Base-by-base conservation (phyloP, 805 yeast species). In the Starmera quercuum region DNA sequence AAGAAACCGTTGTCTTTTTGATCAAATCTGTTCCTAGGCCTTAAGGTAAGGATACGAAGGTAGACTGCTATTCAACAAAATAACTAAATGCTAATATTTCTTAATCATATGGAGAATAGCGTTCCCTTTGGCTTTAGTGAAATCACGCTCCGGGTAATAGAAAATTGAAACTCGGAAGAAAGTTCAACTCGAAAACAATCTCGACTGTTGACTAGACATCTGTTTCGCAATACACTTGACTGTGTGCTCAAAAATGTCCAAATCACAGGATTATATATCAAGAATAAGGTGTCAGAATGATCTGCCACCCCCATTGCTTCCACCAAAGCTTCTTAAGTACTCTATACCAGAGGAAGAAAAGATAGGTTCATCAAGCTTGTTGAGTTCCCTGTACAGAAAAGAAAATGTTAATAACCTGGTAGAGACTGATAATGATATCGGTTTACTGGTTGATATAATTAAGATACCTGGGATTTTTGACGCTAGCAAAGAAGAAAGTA, bases 241-340 rank as follows among this genome's bases (percentile, higher is more conserved):
- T n/a, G n/a, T n/a, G n/a, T n/a, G n/a, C n/a, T 26, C 16, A 19
- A 35, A 6, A 10, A 68, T 70, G 68, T 61, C 68, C 1, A 61
- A 53, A 41, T 74, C 78, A 54, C 88, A 81, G 53, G 88, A 82
- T 36, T 83, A 78, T 50, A 76, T 83, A 36, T 94, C 95, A 30
- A 80, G 82, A 46, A 74, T 83, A 34, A 73, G 95, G 51, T 90
- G 87, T 57, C 75, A 75, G 38, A 92, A 92, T 55, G 83, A 76
- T 49, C 66, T 92, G 17, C 98, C 98, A 6, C 88, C 96, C 2
- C 97, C 97, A 8, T 82, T 90, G 17, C 69, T 92, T 40, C 86
- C 95, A 30, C 97, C 98, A 20, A 85, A 83, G 54, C 69, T 88
- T 36, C 58, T 92, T 34, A 72, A 77, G 32, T 73, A 78, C 44